Evolutionary conservation across 2,329 filamentous ascomycete species (phyloP), one percentile per base, ranked within the genome.

Genomic region (Beauveria medogensis): DNA sequence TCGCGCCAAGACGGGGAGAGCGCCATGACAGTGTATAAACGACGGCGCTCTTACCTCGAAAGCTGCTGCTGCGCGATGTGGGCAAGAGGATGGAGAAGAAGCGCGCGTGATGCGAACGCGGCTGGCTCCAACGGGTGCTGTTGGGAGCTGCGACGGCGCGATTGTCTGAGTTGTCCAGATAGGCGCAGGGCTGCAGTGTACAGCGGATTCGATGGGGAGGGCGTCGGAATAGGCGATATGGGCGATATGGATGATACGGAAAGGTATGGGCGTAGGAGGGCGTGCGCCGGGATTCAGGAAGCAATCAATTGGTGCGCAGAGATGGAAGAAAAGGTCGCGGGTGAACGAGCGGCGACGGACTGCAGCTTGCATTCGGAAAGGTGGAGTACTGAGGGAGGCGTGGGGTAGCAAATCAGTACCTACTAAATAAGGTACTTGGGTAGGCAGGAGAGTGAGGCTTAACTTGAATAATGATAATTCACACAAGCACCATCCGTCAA

Each of bases 221-320:
- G 56, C 46, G 56, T 59, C 22, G 16, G 12, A n/a, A 43, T 59
- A 59, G n/a, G 47, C n/a, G 26, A 14, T 41, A 18, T 22, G 34
- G 18, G 24, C 10, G 34, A 37, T 37, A 16, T 37, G 12, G 34
- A 14, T 14, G 12, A 37, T 37, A 6, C 12, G 12, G 34, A 5
- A 37, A 12, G 34, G 34, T 37, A 37, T 37, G 34, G 34, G 34
- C 34, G 34, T 40, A 12, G 34, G 30, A 51, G 46, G 58, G 59
- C 26, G 51, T 55, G 59, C 59, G 59, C 22, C 43, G 48, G 16
- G 40, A 18, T 34, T 51, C 44, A 30, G 26, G 34, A 20, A 43
- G 47, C 40, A n/a, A 26, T 61, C 59, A 61, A 61, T 61, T 53
- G 59, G 55, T 55, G 52, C 52, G 59, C 59, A 43, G 12, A 34